Evolutionary conservation across 2,329 filamentous ascomycete genomes (phyloP).

Genomic region (Fusarium scirpi): DNA sequence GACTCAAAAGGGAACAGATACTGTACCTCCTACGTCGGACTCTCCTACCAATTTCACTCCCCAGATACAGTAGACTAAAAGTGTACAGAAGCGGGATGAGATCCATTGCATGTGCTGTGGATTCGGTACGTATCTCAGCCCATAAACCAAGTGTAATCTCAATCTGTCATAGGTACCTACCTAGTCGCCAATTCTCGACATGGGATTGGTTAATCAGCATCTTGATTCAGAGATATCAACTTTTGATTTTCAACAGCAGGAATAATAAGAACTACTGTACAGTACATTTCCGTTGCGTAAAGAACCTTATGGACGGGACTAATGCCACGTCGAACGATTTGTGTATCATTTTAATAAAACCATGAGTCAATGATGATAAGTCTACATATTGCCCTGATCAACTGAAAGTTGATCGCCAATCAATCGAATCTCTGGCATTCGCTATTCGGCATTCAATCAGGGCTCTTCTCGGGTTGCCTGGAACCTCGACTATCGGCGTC

Average conservation of each 20-base stretch:
- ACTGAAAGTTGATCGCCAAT: constrained; percentile 13
- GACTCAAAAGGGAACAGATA: background rate
- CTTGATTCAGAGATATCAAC: constrained; percentile 41
- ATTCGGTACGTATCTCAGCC: constrained; percentile 29
- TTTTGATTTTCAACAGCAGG: constrained; percentile 25
- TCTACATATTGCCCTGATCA: background rate
- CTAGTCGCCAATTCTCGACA: constrained; percentile 9
- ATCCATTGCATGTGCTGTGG: constrained; percentile 16
- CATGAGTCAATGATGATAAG: background rate
- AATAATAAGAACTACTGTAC: constrained; percentile 14
- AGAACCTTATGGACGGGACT: background rate
- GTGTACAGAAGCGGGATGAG: constrained; percentile 2
- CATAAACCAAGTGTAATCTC: constrained; percentile 40
- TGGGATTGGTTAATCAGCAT: constrained; percentile 35
- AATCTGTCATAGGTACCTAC: constrained; percentile 40
- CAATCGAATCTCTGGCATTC: constrained; percentile 8
- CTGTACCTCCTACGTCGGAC: background rate
- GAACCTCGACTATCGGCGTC: constrained; percentile 17
- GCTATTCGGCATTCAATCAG: constrained; percentile 19
- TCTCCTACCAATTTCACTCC: constrained; percentile 21
- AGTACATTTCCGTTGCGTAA: constrained; percentile 7
- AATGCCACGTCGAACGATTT: constrained; percentile 32
- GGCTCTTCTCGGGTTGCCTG: background rate
- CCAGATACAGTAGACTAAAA: background rate
- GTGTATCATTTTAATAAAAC: background rate